A percentile compares a stretch with the other conserved stretches of the same genome.
Evolutionary conservation across 495 filamentous ascomycete genomes (phyloP).

Genomic region (Trichodelitschia bisporula): DNA sequence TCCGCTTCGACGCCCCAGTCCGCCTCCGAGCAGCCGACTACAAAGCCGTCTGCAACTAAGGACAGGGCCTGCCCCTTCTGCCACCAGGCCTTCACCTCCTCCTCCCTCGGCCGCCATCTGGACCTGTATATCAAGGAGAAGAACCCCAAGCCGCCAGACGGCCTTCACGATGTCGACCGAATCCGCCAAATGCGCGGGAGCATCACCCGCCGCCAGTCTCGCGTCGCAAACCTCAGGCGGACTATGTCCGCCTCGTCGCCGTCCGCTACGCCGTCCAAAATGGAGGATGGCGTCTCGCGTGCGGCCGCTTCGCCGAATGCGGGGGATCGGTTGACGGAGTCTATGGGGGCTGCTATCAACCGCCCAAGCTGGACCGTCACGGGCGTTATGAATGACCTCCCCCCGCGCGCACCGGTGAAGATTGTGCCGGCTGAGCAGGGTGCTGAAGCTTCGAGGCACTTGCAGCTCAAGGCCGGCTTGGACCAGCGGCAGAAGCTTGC

Average conservation of each 20-base stretch:
- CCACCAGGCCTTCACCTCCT: slow-evolving; percentile 65
- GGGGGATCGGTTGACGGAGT: slow-evolving; percentile 6
- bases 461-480: slow-evolving; percentile 29
- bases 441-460: slow-evolving; percentile 16
- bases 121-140: slow-evolving; percentile 76
- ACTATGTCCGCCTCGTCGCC: background rate
- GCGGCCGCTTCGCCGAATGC: slow-evolving; percentile 4
- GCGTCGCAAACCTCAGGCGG: too few species aligned
- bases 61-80: slow-evolving; percentile 74
- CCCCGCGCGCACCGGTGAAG: slow-evolving; percentile 19
- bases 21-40: slow-evolving; percentile 15
- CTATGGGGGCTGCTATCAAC: slow-evolving; percentile 19
- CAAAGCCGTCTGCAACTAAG: slow-evolving; percentile 28
- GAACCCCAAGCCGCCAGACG: slow-evolving; percentile 63
- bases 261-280: background rate
- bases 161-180: slow-evolving; percentile 65
- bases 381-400: slow-evolving; percentile 59
- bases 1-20: slow-evolving; percentile 23
- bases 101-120: slow-evolving; percentile 74
- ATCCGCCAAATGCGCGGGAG: slow-evolving; percentile 56
- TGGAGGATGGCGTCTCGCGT: background rate
- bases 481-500: slow-evolving; percentile 29
- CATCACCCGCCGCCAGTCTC: slow-evolving; percentile 67
- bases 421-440: slow-evolving; percentile 18
- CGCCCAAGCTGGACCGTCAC: slow-evolving; percentile 53